Evolutionary conservation across 352 stramenopile genomes (phyloP).

Genomic region (Pythium aquatile): DNA sequence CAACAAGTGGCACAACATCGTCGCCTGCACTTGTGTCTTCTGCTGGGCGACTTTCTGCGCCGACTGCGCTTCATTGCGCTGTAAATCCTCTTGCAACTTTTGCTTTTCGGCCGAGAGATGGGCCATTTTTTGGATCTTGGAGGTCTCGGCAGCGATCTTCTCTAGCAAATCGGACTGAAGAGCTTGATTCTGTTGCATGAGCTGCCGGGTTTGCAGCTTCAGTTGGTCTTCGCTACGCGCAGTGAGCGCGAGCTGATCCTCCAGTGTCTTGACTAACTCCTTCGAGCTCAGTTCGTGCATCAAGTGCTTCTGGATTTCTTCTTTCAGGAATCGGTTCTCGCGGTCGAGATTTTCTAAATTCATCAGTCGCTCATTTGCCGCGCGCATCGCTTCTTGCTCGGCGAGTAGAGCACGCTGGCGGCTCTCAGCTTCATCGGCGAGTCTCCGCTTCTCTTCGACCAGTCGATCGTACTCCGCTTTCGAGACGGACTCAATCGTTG

Average conservation of each 20-base stretch:
- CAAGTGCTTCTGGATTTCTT: conserved; percentile 57
- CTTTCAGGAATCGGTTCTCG: conserved; percentile 57
- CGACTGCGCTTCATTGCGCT: conserved; percentile 39
- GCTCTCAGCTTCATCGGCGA: conserved; percentile 29
- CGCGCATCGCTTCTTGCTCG: conserved; percentile 43
- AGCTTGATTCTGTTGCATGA: conserved; percentile 70
- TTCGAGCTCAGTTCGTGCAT: conserved; percentile 58
- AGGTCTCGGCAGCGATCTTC: conserved; percentile 61
- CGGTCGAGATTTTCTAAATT: conserved; percentile 45
- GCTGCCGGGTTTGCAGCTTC: conserved; percentile 65
- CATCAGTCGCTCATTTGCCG: conserved; percentile 38
- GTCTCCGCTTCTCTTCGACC: conserved; percentile 36
- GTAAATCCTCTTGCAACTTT: conserved; percentile 47
- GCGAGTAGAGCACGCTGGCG: conserved; percentile 10
- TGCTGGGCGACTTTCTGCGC: conserved; percentile 33
- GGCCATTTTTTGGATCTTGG: conserved; percentile 68
- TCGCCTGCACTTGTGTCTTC: background rate
- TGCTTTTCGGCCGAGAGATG: conserved; percentile 62
- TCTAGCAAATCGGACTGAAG: conserved; percentile 63
- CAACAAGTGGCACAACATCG: conserved; percentile 8
- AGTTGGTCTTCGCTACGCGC: conserved; percentile 65
- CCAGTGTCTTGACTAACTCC: conserved; percentile 51
- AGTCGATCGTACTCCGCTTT: conserved; percentile 39
- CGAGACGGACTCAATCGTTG: conserved; percentile 12
- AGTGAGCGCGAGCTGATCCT: conserved; percentile 50